Evolutionary conservation across 179 eudicot genomes (phyloP), one percentile per base, ranked within the genome.

Genomic region (Silene coronaria): DNA sequence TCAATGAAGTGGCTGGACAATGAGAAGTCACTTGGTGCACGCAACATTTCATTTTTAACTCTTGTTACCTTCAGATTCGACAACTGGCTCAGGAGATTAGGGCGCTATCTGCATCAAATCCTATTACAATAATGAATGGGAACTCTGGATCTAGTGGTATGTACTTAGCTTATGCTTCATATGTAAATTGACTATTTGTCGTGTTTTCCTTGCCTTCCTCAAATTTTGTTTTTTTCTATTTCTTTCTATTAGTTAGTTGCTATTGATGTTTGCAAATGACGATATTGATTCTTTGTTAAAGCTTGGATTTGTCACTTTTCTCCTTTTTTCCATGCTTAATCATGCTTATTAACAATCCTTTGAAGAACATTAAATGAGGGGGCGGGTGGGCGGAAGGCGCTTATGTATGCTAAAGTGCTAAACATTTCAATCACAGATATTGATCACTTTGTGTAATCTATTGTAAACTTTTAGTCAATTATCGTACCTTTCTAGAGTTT

Each of bases 81-180:
- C 90, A 89, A 81, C 80, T 93, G 84, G 93, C 98, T 34, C 85
- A 87, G 81, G 98, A 93, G 85, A 90, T 93, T 73, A 85, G 90
- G 80, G 93, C 85, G 77, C 79, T 91, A 64, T 86, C 96, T 46
- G 72, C 83, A 76, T 82, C 92, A 21, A 87, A 82, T 80, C 97
- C 92, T 38, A 82, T 93, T 61, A 84, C 92, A 62, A 81, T 91
- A 46, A 80, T 82, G 65, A 91, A 89, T 76, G 93, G 93, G 23
- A 84, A 76, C 76, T 78, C 95, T 72, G 75, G 80, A 38, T 90
- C 96, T 2, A 80, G 77, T 73, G 93, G 98, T 91, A 84, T 24
- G 90, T 77, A 60, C 26, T 61, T 77, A 51, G 48, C 64, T 73
- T 42, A 46, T 27, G 45, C 45, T 38, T 38, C 9, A 1, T 38